phyloP scores from a whole-genome alignment of 169 alveolate genomes.

The Eimeria acervulina region DNA sequence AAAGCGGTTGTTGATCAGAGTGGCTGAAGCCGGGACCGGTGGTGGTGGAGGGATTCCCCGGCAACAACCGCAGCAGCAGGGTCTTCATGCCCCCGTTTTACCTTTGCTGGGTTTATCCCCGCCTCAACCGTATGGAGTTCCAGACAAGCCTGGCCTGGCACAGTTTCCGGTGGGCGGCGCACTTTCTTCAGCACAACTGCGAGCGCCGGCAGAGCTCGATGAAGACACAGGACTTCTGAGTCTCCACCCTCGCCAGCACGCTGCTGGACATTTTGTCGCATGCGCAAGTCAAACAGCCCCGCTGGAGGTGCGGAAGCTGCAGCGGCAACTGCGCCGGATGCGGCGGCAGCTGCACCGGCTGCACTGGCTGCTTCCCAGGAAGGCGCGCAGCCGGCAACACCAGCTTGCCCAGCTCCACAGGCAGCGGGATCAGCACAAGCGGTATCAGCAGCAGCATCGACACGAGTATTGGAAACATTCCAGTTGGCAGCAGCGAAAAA shows the following conservation, averaged over 20 bases:
- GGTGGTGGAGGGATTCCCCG: not conserved
- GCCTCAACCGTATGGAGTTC: not conserved
- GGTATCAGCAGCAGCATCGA: not conserved
- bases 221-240: not conserved
- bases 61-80: conserved; percentile 35
- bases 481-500: conserved; percentile 15
- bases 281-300: not conserved
- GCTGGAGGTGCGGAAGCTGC: not conserved
- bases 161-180: too few relatives aligned
- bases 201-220: not conserved
- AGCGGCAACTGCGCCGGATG: not conserved
- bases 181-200: not conserved
- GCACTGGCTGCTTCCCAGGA: not conserved
- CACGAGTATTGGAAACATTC: not conserved
- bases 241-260: not conserved
- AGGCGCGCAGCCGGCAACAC: conserved; percentile 4
- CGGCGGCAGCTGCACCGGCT: not conserved
- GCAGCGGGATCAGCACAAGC: conserved; percentile 14
- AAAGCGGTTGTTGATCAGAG: not conserved
- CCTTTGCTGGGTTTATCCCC: not conserved
- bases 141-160: not conserved
- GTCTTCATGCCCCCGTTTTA: not conserved
- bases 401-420: not conserved
- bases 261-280: not conserved
- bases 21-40: not conserved